Base-by-base conservation (phyloP, 169 alveolate genomes). In the Plasmodium cynomolgi region DNA sequence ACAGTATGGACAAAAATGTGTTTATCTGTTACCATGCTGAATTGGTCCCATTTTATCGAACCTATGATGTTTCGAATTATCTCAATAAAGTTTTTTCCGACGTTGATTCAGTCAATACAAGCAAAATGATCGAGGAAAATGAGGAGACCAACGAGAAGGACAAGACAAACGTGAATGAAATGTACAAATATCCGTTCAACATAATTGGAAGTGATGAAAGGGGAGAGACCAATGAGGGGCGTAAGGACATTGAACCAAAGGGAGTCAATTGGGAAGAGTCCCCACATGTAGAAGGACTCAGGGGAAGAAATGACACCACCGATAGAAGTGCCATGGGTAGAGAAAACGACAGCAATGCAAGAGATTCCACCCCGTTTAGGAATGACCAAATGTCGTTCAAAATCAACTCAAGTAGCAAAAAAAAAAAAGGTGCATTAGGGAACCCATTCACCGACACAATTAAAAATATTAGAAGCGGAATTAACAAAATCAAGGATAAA, bases 21-120 rank as follows among this genome's bases (percentile, higher is more conserved):
- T 88, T 37, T 44, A 4, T 91, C 3, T 91, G 95, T n/a, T 91
- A 71, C 56, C 50, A 72, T 33, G 95, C 92, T 29, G 88, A 71
- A 20, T 17, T 82, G 13, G 92, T 91, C 37, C 95, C 95, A 4
- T 91, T 81, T 47, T 91, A 91, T 62, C 50, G 39, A 81, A 83
- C 29, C n/a, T 81, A 81, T 37, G 81, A 91, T 91, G 6, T 91
- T 13, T 33, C 79, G 5, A 44, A 73, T 33, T 82, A 91, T n/a
- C 62, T 91, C 33, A 91, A 91, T 13, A 56, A 82, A 15, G 4
- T 47, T 4, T 91, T 82, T 72, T 13, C 34, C 23, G 81, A 82
- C 5, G 29, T 91, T 11, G 79, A 91, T 62, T 39, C 41, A 20
- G 17, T 20, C 23, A 26, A 80, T 29, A 74, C 20, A 1, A 80